Evolutionary conservation across 1,139 yeast species (phyloP), one percentile per base, ranked within the genome.

Genomic region (Arxiozyma slooffiae): DNA sequence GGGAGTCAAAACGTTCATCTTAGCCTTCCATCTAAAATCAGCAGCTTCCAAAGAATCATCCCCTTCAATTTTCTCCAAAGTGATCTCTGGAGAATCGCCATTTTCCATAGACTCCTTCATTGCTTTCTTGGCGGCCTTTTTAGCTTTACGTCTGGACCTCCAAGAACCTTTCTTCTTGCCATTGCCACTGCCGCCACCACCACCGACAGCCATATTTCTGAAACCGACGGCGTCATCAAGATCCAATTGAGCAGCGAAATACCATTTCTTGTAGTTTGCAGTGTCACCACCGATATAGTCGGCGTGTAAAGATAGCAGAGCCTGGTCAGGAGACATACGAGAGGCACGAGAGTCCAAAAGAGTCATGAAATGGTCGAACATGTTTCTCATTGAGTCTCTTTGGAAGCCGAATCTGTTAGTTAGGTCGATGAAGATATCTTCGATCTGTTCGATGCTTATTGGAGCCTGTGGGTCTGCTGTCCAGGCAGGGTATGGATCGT

Each of bases 401-500:
- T 94, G 98, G 79, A 94, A 94, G 56, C 98, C 98, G 71, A 94
- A 89, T 70, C 85, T 85, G 71, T 85, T 83, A 53, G 96, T 76
- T 67, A 94, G 75, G 67, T 90, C 96, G 64, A 86, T 83, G 69
- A 92, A 92, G 51, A 92, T 82, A 66, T 85, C 95, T 71, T 86
- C 94, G 62, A 94, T 88, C 69, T 88, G 96, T 67, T 88, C 95
- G 60, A 87, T 80, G 58, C 84, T 69, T 51, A 89, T 75, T 14
- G 96, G 96, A 41, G 84, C 85, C 68, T 85, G 92, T 54, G 85
- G 84, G 64, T 89, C 97, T 46, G 90, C 86, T 18, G 94, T 83
- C 96, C 97, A 92, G 37, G 97, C 95, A 46, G 96, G 96, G 67
- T 90, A 92, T 41, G 96, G 96, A 59, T 95, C 97, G 55, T 55